Percentiles rank a stretch among this genome's conserved stretches.
phyloP scores from a whole-genome alignment of 164 flowering plant genomes.

The Stephania japonica region DNA sequence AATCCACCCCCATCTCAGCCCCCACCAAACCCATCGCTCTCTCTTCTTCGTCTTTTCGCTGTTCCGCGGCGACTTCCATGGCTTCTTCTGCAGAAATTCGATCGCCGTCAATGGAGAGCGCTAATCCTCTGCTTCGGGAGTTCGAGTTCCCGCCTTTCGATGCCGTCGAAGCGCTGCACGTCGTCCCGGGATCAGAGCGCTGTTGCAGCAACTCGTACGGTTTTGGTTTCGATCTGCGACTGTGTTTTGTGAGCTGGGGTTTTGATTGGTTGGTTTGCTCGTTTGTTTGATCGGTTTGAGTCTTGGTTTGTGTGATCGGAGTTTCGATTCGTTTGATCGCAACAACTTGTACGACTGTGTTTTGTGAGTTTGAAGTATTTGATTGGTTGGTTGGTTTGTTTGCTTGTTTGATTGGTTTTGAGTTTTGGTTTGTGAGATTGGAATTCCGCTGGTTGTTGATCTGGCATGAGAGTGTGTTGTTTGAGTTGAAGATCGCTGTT shows the following conservation, averaged over 20 bases:
- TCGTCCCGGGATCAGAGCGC: constrained; percentile 75
- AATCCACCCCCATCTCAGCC: constrained; percentile 10
- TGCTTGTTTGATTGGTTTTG: too few species aligned
- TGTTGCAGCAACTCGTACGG: constrained; percentile 54
- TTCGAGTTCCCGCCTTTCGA: constrained; percentile 87
- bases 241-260: too few species aligned
- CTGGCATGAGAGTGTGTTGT: constrained; percentile 65
- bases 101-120: constrained; percentile 17
- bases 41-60: not conserved
- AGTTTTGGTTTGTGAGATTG: too few species aligned
- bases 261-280: constrained; percentile 5
- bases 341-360: not conserved
- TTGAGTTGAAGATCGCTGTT: constrained; percentile 63
- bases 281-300: too few species aligned
- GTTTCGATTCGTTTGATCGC: too few species aligned
- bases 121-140: constrained; percentile 51
- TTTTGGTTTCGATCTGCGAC: too few species aligned
- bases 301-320: too few species aligned
- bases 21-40: not conserved
- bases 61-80: constrained; percentile 9
- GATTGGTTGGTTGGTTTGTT: constrained; percentile 2
- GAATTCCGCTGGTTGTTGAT: too few species aligned
- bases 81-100: constrained; percentile 6
- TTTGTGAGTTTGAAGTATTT: constrained; percentile 10
- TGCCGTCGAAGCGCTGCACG: constrained; percentile 65